phyloP scores from a whole-genome alignment of 768 basidiomycete genomes.

The Paxillus ammoniavirescens region DNA sequence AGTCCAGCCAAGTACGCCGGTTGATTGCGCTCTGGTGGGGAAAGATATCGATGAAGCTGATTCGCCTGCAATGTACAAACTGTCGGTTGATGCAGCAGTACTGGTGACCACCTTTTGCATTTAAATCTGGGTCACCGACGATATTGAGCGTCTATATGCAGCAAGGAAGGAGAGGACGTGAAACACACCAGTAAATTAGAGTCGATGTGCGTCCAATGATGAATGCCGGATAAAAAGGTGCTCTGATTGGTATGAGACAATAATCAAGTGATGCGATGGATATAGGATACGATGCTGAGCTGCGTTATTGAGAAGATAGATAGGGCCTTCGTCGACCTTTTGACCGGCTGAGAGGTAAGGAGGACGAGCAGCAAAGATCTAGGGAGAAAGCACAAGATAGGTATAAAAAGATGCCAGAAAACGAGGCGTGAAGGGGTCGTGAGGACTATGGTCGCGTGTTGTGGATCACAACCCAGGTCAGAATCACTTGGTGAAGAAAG shows the following conservation, averaged over 20 bases:
- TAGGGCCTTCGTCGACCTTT: slow-evolving; percentile 36
- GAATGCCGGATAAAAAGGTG: slow-evolving; percentile 49
- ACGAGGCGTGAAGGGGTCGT: slow-evolving; percentile 56
- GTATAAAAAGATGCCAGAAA: slow-evolving; percentile 49
- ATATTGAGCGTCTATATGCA: slow-evolving; percentile 20
- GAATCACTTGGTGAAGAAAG: slow-evolving; percentile 24
- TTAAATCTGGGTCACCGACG: slow-evolving; percentile 43
- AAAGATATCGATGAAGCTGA: slow-evolving; percentile 32
- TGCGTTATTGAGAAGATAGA: slow-evolving; percentile 40
- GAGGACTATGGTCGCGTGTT: slow-evolving; percentile 45
- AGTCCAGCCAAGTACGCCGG: slow-evolving; percentile 46
- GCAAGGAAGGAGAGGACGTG: slow-evolving; percentile 9
- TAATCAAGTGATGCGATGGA: slow-evolving; percentile 47
- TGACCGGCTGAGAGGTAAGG: slow-evolving; percentile 31
- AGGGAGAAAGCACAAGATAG: slow-evolving; percentile 43
- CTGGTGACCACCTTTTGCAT: slow-evolving; percentile 72
- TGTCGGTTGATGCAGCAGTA: slow-evolving; percentile 40
- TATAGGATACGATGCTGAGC: slow-evolving; percentile 40
- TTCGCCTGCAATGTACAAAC: slow-evolving; percentile 36
- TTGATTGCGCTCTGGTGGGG: slow-evolving; percentile 29
- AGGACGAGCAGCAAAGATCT: slow-evolving; percentile 41
- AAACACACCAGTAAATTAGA: slow-evolving; percentile 48
- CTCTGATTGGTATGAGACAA: slow-evolving; percentile 42
- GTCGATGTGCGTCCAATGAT: slow-evolving; percentile 40
- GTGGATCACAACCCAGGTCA: slow-evolving; percentile 29